Conservation (phyloP, 371 early-diverging fungal genomes). For the Apophysomyces variabilis region DNA sequence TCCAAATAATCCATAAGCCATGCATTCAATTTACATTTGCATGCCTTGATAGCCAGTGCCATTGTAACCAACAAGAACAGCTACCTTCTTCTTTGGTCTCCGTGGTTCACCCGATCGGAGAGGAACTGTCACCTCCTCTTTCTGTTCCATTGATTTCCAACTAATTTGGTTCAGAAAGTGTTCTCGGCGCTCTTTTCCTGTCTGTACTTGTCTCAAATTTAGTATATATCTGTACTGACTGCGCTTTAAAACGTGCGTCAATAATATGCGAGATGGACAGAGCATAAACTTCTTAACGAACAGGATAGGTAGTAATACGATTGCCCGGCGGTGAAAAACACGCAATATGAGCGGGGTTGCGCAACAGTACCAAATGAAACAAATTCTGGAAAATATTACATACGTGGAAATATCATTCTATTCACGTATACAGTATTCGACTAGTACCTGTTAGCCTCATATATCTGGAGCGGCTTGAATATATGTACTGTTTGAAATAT, state of each 20-base stretch:
- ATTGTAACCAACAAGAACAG: conserved; percentile 88
- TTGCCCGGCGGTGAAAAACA: no score
- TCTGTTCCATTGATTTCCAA: conserved; percentile 17
- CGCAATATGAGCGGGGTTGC: no score
- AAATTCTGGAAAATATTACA: no score
- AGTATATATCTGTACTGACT: background rate
- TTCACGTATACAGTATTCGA: no score
- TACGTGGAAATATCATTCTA: no score
- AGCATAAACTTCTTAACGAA: background rate
- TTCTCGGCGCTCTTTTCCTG: conserved; percentile 44
- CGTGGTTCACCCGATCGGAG: conserved; percentile 31
- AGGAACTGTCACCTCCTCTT: background rate
- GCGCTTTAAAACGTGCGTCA: background rate
- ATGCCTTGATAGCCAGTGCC: conserved; percentile 97
- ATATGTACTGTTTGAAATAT: no score
- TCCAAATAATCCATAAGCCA: background rate
- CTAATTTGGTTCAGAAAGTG: conserved; percentile 24
- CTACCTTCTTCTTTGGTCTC: conserved; percentile 88
- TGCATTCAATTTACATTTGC: conserved; percentile 75
- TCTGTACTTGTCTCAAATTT: conserved; percentile 32
- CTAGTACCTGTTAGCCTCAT: no score
- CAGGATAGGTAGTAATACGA: no score
- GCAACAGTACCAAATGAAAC: no score
- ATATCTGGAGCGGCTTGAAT: no score
- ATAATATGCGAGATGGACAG: background rate